Percentiles rank a stretch among this genome's conserved stretches.
Evolutionary conservation across 2,329 filamentous ascomycete genomes (phyloP).

Genomic region (Colletotrichum lentis): DNA sequence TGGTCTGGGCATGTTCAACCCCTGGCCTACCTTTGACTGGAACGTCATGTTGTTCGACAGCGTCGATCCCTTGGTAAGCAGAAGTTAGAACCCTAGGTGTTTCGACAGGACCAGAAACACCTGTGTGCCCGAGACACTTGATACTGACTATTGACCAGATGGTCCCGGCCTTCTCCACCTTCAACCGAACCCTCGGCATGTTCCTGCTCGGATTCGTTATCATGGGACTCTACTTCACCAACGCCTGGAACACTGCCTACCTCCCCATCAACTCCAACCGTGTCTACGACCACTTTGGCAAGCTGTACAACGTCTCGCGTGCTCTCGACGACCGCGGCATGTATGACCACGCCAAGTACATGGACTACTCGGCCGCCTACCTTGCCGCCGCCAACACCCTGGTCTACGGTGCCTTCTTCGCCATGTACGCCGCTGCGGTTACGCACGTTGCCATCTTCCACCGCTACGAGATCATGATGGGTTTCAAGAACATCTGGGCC

Average conservation of each 20-base stretch:
- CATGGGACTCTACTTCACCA: slow-evolving; percentile 46
- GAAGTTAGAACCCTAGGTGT: not conserved
- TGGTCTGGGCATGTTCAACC: slow-evolving; percentile 56
- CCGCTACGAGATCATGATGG: slow-evolving; percentile 44
- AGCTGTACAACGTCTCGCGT: slow-evolving; percentile 50
- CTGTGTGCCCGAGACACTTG: not conserved
- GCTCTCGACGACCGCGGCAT: slow-evolving; percentile 48
- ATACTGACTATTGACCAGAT: slow-evolving; percentile 30
- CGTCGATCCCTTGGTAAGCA: slow-evolving; percentile 35
- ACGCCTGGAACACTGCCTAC: slow-evolving; percentile 49
- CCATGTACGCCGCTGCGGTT: slow-evolving; percentile 44
- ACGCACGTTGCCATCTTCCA: slow-evolving; percentile 46
- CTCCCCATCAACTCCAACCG: slow-evolving; percentile 54
- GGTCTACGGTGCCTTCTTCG: slow-evolving; percentile 46
- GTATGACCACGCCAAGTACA: slow-evolving; percentile 51
- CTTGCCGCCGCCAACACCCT: slow-evolving; percentile 43
- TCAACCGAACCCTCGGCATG: slow-evolving; percentile 48
- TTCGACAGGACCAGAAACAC: not conserved
- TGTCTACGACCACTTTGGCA: slow-evolving; percentile 51
- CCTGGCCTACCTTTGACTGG: slow-evolving; percentile 55
- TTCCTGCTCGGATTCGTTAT: slow-evolving; percentile 45
- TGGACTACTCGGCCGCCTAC: slow-evolving; percentile 41
- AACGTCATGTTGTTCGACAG: slow-evolving; percentile 46
- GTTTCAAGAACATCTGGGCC: slow-evolving; percentile 43
- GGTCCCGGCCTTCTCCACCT: slow-evolving; percentile 49